Percentiles rank a stretch among this genome's conserved stretches.
phyloP scores from a whole-genome alignment of 805 yeast genomes.

The Saccharomycodes ludwigii region DNA sequence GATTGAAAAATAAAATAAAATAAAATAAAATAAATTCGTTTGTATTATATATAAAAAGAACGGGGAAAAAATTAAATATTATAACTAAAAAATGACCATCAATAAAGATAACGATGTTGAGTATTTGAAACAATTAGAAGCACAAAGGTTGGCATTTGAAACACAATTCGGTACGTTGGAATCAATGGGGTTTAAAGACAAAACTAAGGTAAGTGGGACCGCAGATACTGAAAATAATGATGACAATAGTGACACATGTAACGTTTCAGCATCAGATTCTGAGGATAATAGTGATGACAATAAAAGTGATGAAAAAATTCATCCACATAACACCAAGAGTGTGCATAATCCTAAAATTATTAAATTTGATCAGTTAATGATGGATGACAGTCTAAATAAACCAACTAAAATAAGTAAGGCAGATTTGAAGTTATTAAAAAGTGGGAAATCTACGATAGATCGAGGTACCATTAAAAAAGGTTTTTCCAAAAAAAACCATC shows the following conservation, averaged over 20 bases:
- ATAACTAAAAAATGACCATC: too few relatives aligned
- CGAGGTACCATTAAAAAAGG: conserved; percentile 23
- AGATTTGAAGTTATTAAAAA: conserved; percentile 40
- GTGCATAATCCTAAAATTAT: conserved; percentile 17
- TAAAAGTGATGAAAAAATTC: conserved; percentile 19
- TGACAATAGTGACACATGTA: background rate
- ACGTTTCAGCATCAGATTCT: conserved; percentile 5
- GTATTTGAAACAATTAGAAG: conserved; percentile 27
- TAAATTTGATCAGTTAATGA: conserved; percentile 28
- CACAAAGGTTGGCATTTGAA: conserved; percentile 47
- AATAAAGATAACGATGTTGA: conserved; percentile 9
- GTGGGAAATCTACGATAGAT: conserved; percentile 38
- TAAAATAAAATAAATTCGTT: too few relatives aligned
- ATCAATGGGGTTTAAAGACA: conserved; percentile 39
- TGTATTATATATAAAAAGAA: too few relatives aligned
- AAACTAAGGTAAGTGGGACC: conserved; percentile 19
- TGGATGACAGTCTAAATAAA: conserved; percentile 16
- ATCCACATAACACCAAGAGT: background rate
- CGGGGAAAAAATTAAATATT: too few relatives aligned
- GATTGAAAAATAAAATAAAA: too few relatives aligned
- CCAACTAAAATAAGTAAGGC: conserved; percentile 34
- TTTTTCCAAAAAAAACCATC: conserved; percentile 20
- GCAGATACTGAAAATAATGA: conserved; percentile 5
- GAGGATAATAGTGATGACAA: conserved; percentile 8
- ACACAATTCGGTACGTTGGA: conserved; percentile 52